Conservation (phyloP, 2,329 filamentous ascomycete species). For the Coccinonectria pachysandricola region DNA sequence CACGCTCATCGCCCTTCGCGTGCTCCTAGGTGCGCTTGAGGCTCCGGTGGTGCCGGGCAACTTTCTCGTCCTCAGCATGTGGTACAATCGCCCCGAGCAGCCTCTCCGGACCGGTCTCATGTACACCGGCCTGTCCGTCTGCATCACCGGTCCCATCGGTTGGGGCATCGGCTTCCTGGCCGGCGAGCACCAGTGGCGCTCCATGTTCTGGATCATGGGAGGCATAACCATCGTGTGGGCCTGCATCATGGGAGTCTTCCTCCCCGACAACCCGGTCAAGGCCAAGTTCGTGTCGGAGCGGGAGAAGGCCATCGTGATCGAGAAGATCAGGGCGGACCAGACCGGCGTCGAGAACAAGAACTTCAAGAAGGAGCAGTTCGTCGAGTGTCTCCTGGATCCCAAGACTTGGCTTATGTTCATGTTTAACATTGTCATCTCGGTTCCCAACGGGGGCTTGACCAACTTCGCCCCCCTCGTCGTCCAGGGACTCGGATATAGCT, state of each 20-base stretch:
- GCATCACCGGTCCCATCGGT: conserved; percentile 12
- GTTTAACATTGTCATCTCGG: conserved; percentile 26
- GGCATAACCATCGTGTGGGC: conserved; percentile 33
- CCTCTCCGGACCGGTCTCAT: conserved; percentile 16
- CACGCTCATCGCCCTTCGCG: conserved; percentile 16
- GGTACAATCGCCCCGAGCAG: conserved; percentile 20
- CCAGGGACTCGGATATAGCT: conserved; percentile 30
- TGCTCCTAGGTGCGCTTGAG: conserved; percentile 22
- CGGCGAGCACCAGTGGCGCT: conserved; percentile 8
- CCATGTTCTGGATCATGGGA: conserved; percentile 16
- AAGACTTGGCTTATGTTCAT: conserved; percentile 51
- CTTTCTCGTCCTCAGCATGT: conserved; percentile 21
- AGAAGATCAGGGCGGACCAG: conserved; percentile 37
- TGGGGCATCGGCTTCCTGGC: conserved; percentile 11
- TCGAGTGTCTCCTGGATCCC: conserved; percentile 37
- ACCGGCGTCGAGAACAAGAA: conserved; percentile 41
- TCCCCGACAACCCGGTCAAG: conserved; percentile 41
- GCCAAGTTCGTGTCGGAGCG: conserved; percentile 35
- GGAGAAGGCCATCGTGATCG: conserved; percentile 38
- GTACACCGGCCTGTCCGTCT: conserved; percentile 13
- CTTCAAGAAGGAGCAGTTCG: conserved; percentile 33
- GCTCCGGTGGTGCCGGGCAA: conserved; percentile 16
- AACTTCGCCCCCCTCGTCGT: conserved; percentile 6
- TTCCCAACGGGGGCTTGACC: conserved; percentile 5
- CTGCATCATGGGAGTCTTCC: conserved; percentile 40